A percentile compares a stretch with the other conserved stretches of the same genome.
Evolutionary conservation across 768 basidiomycete species (phyloP).

Genomic region (Chalciporus pseudorubinellus): DNA sequence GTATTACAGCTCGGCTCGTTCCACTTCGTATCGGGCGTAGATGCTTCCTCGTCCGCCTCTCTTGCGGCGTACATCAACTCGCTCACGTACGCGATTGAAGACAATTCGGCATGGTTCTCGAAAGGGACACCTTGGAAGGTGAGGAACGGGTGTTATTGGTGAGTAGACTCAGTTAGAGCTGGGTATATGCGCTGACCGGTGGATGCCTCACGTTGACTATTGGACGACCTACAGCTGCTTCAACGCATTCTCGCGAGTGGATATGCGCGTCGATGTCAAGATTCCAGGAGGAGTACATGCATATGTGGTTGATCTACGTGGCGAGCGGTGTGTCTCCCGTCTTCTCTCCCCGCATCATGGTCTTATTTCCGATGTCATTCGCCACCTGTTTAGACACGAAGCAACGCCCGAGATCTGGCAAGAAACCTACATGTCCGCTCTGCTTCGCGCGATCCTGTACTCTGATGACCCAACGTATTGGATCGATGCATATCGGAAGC

Average conservation of each 20-base stretch:
- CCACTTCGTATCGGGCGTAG: slow-evolving; percentile 98
- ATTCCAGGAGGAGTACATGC: slow-evolving; percentile 97
- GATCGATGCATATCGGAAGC: slow-evolving; percentile 90
- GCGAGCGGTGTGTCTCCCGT: slow-evolving; percentile 72
- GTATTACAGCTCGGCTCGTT: slow-evolving; percentile 80
- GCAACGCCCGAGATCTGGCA: slow-evolving; percentile 94
- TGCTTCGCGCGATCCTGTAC: slow-evolving; percentile 89
- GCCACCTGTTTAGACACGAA: slow-evolving; percentile 67
- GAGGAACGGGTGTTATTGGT: slow-evolving; percentile 91
- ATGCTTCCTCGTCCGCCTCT: slow-evolving; percentile 96
- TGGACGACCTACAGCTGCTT: slow-evolving; percentile 62
- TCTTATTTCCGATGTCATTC: background rate
- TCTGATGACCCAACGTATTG: slow-evolving; percentile 92
- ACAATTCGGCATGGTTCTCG: slow-evolving; percentile 88
- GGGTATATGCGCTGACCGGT: background rate
- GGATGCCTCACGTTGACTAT: background rate
- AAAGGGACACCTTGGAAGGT: slow-evolving; percentile 87
- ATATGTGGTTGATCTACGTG: slow-evolving; percentile 90
- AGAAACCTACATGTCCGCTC: slow-evolving; percentile 93
- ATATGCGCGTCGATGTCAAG: slow-evolving; percentile 96
- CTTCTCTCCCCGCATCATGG: background rate
- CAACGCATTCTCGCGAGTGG: slow-evolving; percentile 96
- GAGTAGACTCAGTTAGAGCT: slow-evolving; percentile 23
- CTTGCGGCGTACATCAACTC: slow-evolving; percentile 98
- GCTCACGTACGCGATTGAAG: slow-evolving; percentile 93